Evolutionary conservation across 345 rosid species (phyloP), one percentile per base, ranked within the genome.

Genomic region (Eucalyptus coolabah): DNA sequence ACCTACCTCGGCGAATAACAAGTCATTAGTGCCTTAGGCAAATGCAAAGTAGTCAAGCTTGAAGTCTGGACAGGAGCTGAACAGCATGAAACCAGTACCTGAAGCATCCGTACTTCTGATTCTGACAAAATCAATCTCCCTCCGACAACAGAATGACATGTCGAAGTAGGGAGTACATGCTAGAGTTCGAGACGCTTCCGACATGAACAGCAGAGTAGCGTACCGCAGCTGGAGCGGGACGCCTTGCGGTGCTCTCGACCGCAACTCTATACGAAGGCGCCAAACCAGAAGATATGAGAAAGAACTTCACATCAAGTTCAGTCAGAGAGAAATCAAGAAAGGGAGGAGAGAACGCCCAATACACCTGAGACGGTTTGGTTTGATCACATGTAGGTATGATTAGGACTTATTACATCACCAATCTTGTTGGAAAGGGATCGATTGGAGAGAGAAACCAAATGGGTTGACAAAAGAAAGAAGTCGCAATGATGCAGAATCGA

Each of bases 221-320:
- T 12, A 40, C 24, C 1, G 30, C 83, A 37, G 82, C 44, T 37
- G 26, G 82, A 34, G 44, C 2, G 44, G 44, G 44, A 69, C 82
- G 0, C 21, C 44, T 34, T 69, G 82, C 14, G 14, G 83, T 21
- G 83, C 83, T 19, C 4, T 40, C 83, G 16, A 42, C 28, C 8
- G 5, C 9, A 7, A 23, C 11, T 0, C 28, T 6, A 77, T 19
- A 37, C 23, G 83, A 21, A 37, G 28, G 28, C 0, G 15, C 2
- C 1, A 34, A 16, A 69, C 44, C 42, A 3, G 42, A 69, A 69
- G 81, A 6, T 34, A 1, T 18, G 44, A 3, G 26, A 5, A 69
- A 9, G 81, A 34, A 17, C 42, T 16, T 32, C 42, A 16, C 42
- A 9, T 7, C 42, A 32, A 9, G 80, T 17, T 69, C 42, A 1